Evolutionary conservation across 352 stramenopile species (phyloP), one percentile per base, ranked within the genome.

Genomic region (Phytophthora podocarpi): DNA sequence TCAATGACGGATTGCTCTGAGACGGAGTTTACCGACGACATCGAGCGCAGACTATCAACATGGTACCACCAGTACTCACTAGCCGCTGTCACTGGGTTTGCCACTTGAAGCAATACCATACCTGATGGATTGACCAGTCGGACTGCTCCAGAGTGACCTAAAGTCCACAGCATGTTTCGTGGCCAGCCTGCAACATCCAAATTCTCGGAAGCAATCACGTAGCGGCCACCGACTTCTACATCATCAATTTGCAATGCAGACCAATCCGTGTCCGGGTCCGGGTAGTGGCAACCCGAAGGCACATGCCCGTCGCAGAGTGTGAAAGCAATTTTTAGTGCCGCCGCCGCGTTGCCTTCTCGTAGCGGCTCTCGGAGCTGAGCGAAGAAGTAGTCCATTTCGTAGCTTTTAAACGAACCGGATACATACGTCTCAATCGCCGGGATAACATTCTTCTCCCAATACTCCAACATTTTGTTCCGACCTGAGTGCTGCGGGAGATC

Each of bases 301-400:
- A 93, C 77, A 34, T 93, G 85, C 0, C 85, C 85, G 52, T 93
- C 85, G 45, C 85, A 93, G 2, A 93, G 45, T 3, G 85, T 93
- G 53, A 84, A 89, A 6, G 85, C 85, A 34, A 93, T 93, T 66
- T 91, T 90, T 53, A 90, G 69, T 20, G 85, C 85, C 20, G 85
- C 85, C 3, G 82, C 77, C 2, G 77, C 75, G 31, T 93, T 91
- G 10, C 85, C 85, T 74, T 93, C 82, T 23, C 85, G 67, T 27
- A 93, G 53, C 3, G 85, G 85, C 40, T 93, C 85, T 32, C 85
- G 80, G 15, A 93, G 53, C 43, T 93, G 85, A 6, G 85, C 85
- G 50, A 93, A 93, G 45, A 93, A 93, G 31, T 93, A 93, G 30
- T 93, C 82, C 85, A 93, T 93, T 52, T 93, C 85, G 51, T 93